A percentile compares a stretch with the other conserved stretches of the same genome.
phyloP scores from a whole-genome alignment of 768 basidiomycete species.

The Lactarius pseudohatsudake region DNA sequence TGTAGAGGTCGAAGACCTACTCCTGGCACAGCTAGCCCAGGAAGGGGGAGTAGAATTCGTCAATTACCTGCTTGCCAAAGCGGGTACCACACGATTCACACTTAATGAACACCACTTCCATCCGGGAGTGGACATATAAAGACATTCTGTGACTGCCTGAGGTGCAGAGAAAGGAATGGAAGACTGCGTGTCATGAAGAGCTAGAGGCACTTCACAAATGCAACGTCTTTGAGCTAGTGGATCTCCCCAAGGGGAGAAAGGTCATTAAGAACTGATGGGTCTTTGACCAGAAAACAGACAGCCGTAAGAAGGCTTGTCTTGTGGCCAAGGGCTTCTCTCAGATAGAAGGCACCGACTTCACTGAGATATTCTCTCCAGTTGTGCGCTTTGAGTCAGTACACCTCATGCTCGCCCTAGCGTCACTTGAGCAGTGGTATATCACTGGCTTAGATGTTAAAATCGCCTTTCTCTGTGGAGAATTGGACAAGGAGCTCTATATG shows the following conservation, averaged over 20 bases:
- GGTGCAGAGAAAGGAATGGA: background rate
- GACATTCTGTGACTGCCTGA: background rate
- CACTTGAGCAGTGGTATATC: background rate
- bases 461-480: too few relatives aligned
- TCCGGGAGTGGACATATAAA: background rate
- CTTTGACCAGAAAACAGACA: conserved; percentile 32
- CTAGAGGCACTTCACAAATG: background rate
- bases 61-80: background rate
- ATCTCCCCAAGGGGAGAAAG: conserved; percentile 23
- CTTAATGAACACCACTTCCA: too few relatives aligned
- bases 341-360: conserved; percentile 38
- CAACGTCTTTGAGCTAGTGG: background rate
- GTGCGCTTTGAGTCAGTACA: conserved; percentile 32
- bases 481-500: too few relatives aligned
- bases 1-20: background rate
- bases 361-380: conserved; percentile 38
- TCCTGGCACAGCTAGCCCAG: background rate
- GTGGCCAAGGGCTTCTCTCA: conserved; percentile 45
- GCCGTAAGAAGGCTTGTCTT: conserved; percentile 37
- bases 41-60: background rate
- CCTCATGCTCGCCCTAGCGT: background rate
- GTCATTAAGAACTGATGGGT: conserved; percentile 33
- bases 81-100: background rate
- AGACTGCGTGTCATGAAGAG: background rate
- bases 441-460: background rate